phyloP scores from a whole-genome alignment of 495 filamentous ascomycete species.

The Penicillium dipodomyicola region DNA sequence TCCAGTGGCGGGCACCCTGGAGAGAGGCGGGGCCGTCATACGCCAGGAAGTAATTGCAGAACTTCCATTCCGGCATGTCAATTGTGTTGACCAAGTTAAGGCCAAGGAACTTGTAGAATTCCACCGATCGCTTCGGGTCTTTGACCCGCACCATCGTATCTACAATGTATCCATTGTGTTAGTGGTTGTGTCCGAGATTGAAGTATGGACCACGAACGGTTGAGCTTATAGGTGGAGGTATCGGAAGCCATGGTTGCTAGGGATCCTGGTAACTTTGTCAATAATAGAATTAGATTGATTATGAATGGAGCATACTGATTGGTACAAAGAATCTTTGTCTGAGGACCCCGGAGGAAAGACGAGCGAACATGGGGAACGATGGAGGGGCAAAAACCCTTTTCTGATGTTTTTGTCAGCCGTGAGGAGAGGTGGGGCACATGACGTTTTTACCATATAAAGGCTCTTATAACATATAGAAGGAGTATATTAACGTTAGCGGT shows the following conservation, averaged over 20 bases:
- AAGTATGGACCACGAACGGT: slow-evolving; percentile 57
- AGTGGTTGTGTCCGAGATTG: slow-evolving; percentile 8
- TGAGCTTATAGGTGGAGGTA: slow-evolving; percentile 80
- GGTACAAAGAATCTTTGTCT: slow-evolving; percentile 8
- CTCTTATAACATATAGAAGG: not conserved
- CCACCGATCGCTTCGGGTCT: slow-evolving; percentile 84
- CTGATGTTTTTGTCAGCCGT: slow-evolving; percentile 15
- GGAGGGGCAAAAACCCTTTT: slow-evolving; percentile 4
- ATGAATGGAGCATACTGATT: slow-evolving; percentile 4
- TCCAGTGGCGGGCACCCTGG: slow-evolving; percentile 73
- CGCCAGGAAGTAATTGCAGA: slow-evolving; percentile 65
- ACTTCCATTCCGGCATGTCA: slow-evolving; percentile 73
- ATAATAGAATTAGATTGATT: slow-evolving; percentile 8
- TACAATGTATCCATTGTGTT: slow-evolving; percentile 21
- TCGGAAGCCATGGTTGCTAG: slow-evolving; percentile 73
- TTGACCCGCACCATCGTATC: slow-evolving; percentile 85
- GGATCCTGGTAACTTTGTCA: slow-evolving; percentile 29
- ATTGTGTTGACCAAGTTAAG: slow-evolving; percentile 79
- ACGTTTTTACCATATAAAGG: slow-evolving; percentile 1
- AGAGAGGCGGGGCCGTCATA: slow-evolving; percentile 69
- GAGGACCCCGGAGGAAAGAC: slow-evolving; percentile 4
- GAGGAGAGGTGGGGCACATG: slow-evolving; percentile 19
- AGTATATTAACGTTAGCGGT: too few relatives aligned
- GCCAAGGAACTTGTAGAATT: slow-evolving; percentile 93
- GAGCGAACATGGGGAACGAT: slow-evolving; percentile 5